phyloP scores from a whole-genome alignment of 1,139 yeast genomes.

The Lodderomyces elongisporus region DNA sequence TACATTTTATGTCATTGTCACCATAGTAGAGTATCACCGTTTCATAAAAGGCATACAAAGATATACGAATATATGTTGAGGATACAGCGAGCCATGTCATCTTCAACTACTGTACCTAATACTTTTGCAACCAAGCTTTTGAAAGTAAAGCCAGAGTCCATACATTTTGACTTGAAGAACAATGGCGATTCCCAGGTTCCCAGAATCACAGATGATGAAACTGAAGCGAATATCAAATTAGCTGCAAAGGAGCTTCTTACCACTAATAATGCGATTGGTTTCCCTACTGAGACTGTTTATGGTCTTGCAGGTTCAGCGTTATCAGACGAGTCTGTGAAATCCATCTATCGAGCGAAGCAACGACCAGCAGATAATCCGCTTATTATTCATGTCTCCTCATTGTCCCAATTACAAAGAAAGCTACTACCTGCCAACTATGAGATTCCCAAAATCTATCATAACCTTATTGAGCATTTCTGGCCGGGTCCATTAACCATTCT shows the following conservation, averaged over 20 bases:
- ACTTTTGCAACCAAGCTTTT: constrained; percentile 28
- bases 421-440: constrained; percentile 39
- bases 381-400: constrained; percentile 81
- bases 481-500: constrained; percentile 94
- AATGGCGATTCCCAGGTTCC: constrained; percentile 27
- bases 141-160: constrained; percentile 25
- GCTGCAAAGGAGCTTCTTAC: constrained; percentile 56
- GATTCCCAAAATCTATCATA: constrained; percentile 63
- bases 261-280: constrained; percentile 68
- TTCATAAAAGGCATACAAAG: too few species aligned
- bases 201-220: constrained; percentile 44
- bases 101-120: too few species aligned
- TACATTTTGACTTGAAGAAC: constrained; percentile 17
- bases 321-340: constrained; percentile 63
- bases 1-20: too few species aligned
- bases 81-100: constrained; percentile 3
- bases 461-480: constrained; percentile 70
- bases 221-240: constrained; percentile 42
- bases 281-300: constrained; percentile 96
- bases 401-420: constrained; percentile 60
- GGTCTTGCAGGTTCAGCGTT: constrained; percentile 91
- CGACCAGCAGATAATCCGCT: constrained; percentile 94
- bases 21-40: too few species aligned
- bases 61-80: too few species aligned
- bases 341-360: constrained; percentile 82